Percentiles rank a stretch among this genome's conserved stretches.
These are phyloP conservation scores for Neltuma alba DNA, from an alignment of 306 rosid species.

Conservation along the genomic window DNA sequence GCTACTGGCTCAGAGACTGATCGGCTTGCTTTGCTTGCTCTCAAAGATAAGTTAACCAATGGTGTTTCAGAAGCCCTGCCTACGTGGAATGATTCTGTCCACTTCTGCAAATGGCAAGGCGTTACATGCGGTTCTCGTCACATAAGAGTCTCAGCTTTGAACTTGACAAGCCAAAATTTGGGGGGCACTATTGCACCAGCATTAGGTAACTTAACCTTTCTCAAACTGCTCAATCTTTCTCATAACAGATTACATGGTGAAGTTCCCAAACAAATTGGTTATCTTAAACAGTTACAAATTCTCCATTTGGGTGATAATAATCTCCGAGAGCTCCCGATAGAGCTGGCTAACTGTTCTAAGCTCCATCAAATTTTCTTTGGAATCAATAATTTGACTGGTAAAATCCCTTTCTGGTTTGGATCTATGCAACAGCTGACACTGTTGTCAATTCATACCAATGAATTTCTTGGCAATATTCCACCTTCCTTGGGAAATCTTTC, in stretches of 20 bases:
- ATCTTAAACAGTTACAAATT: background rate
- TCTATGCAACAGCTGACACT: background rate
- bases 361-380: background rate
- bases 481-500: conserved; percentile 32
- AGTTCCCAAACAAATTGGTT: background rate
- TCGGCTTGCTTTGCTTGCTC: background rate
- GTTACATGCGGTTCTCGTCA: conserved; percentile 26
- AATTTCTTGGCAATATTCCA: conserved; percentile 30
- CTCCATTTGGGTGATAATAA: accelerated
- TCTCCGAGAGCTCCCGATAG: background rate
- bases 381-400: conserved; percentile 1
- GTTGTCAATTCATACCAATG: background rate
- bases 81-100: conserved; percentile 37
- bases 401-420: conserved; percentile 32
- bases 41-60: conserved; percentile 28
- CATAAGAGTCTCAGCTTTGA: conserved; percentile 32
- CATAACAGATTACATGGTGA: background rate
- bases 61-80: conserved; percentile 18
- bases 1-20: conserved; percentile 12
- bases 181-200: conserved; percentile 34
- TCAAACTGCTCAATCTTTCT: background rate
- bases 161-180: conserved; percentile 2
- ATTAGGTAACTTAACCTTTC: conserved; percentile 21
- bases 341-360: background rate
- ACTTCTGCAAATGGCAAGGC: conserved; percentile 38